Conservation (phyloP, 1,284 basidiomycete genomes). For the Leccinum subrobustum region DNA sequence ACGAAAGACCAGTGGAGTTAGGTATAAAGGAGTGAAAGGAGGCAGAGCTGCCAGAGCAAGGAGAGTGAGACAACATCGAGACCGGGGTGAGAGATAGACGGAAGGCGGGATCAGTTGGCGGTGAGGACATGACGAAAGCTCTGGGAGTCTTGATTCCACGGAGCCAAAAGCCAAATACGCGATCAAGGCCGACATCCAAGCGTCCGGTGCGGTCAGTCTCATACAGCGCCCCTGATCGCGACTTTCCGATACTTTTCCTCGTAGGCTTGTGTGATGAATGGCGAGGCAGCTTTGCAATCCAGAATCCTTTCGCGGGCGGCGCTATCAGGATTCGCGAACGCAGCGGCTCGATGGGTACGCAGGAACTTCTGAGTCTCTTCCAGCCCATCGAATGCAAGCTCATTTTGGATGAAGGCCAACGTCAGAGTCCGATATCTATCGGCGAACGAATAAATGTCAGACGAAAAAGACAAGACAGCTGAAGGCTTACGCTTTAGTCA, state of each 20-base stretch:
- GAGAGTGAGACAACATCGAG: constrained; percentile 2
- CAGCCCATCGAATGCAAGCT: constrained; percentile 81
- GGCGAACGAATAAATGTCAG: constrained; percentile 3
- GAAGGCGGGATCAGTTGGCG: constrained; percentile 12
- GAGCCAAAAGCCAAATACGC: constrained; percentile 5
- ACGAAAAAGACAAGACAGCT: neutral
- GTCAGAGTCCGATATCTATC: constrained; percentile 77
- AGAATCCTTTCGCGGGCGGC: constrained; percentile 60
- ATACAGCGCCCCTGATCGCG: constrained; percentile 71
- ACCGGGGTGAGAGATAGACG: constrained; percentile 13
- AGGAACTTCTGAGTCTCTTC: constrained; percentile 74
- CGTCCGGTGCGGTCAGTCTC: constrained; percentile 10
- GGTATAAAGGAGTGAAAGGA: constrained; percentile 8
- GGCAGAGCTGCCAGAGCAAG: constrained; percentile 8
- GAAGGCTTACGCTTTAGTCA: constrained; percentile 82
- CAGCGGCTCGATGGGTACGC: constrained; percentile 62
- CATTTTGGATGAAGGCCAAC: constrained; percentile 75
- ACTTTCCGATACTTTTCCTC: constrained; percentile 79
- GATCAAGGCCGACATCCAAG: constrained; percentile 7
- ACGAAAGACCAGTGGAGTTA: constrained; percentile 13
- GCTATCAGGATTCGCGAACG: constrained; percentile 64
- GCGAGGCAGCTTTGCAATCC: constrained; percentile 61
- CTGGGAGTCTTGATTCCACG: constrained; percentile 18
- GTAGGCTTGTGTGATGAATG: constrained; percentile 55
- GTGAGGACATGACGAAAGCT: constrained; percentile 10